Base-by-base conservation (phyloP, 1,139 yeast genomes). In the Wickerhamomyces sp. region DNA sequence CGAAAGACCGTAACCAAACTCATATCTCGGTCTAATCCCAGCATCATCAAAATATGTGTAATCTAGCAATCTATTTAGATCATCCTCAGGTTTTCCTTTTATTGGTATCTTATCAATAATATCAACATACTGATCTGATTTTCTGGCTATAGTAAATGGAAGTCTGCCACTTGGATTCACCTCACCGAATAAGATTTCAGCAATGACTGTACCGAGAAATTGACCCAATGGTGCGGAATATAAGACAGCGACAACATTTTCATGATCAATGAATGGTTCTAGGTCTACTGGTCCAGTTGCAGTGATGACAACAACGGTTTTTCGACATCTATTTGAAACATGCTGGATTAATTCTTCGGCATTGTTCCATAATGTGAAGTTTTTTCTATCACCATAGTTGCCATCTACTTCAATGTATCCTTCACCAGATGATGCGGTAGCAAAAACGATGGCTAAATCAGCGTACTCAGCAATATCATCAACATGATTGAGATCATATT, bases 1-100 rank as follows among this genome's bases (percentile, higher is more conserved):
- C 3, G 81, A 76, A 42, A 78, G 61, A 7, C 86, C 85, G 59
- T 55, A 76, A 1, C 85, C 86, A 59, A 79, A 79, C 45, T 75
- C 82, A 56, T 60, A 80, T 35, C 83, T 61, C 18, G 84, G 82
- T 47, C 68, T 68, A 29, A 76, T 72, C 44, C 72, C 69, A 46
- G 72, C 67, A 54, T 76, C 72, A 50, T 78, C 84, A 55, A 76
- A 78, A 51, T 68, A 74, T 27, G 74, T 53, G 58, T 78, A 78
- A 55, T 76, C 85, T 41, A 78, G 58, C n/a, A 51, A 46, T 13
- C 56, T 40, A 47, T 70, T 72, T 31, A 74, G 63, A 47, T 72
- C 78, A 59, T 77, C 81, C 44, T 68, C 73, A 1, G 78, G 78
- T 33, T 63, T 61, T 3, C 55, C 60, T 12, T 59, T 59, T 2